Conservation (phyloP, 108 stramenopile species). For the Skeletonema menzelii region DNA sequence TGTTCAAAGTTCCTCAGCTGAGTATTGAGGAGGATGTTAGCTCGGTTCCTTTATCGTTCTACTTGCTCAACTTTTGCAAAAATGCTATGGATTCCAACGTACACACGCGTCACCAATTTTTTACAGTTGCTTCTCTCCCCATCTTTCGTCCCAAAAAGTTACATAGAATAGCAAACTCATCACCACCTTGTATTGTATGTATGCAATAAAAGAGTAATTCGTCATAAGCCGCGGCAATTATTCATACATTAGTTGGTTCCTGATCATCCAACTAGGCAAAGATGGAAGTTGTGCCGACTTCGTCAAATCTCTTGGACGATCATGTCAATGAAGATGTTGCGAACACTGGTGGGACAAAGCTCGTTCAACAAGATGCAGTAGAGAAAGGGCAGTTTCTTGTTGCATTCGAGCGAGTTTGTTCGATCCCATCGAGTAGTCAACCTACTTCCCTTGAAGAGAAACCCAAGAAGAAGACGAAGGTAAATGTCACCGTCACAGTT, state of each 20-base stretch:
- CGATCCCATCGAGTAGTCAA: not conserved
- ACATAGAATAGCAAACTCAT: no score
- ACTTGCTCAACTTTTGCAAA: no score
- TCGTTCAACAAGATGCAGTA: not conserved
- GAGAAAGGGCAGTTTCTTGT: not conserved
- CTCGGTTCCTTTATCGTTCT: no score
- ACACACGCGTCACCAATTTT: no score
- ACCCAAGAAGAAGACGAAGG: not conserved
- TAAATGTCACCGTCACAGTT: conserved; percentile 4
- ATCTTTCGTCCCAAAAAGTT: no score
- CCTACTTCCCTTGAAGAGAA: not conserved
- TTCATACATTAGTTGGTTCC: not conserved
- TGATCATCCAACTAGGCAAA: not conserved
- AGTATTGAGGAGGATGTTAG: no score
- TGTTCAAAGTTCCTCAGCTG: no score
- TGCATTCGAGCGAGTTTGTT: not conserved
- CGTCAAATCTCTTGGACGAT: not conserved
- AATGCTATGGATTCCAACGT: no score
- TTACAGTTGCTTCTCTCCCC: no score
- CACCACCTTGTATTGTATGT: no score
- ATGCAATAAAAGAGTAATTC: not conserved
- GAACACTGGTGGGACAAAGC: not conserved
- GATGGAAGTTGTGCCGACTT: not conserved
- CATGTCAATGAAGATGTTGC: not conserved
- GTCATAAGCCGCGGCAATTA: not conserved